A percentile compares a stretch with the other conserved stretches of the same genome.
These are phyloP conservation scores for Aspergillus biplanus DNA, from an alignment of 495 filamentous ascomycete genomes.

Conservation along the genomic window DNA sequence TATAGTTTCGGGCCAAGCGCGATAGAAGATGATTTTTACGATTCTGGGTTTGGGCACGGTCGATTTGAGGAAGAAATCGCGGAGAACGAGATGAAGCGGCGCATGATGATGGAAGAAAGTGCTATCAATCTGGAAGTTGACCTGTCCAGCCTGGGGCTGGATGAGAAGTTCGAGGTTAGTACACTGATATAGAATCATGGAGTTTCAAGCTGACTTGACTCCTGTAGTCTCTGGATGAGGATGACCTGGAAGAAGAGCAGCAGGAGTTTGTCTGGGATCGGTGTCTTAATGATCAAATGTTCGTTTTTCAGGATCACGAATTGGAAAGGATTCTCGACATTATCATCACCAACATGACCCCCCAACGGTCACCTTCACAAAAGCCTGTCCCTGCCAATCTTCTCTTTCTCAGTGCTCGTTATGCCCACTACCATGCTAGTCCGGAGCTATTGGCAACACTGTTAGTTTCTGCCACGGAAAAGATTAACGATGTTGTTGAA, in stretches of 20 bases:
- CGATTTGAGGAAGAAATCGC: constrained; percentile 96
- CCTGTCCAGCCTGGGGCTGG: constrained; percentile 90
- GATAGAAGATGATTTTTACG: constrained; percentile 96
- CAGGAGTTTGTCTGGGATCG: constrained; percentile 98
- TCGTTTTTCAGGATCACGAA: constrained; percentile 96
- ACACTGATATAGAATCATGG: constrained; percentile 21
- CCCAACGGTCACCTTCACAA: constrained; percentile 90
- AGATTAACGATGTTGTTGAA: constrained; percentile 95
- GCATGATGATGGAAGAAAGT: constrained; percentile 99
- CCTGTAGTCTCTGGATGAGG: constrained; percentile 65
- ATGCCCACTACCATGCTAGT: constrained; percentile 95
- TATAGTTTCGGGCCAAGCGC: constrained; percentile 85
- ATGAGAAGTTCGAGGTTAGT: constrained; percentile 90
- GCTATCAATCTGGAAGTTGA: constrained; percentile 97
- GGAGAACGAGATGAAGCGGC: constrained; percentile 90
- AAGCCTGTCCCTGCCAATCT: constrained; percentile 98
- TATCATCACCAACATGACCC: constrained; percentile 97
- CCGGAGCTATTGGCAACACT: constrained; percentile 79
- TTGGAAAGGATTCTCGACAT: constrained; percentile 89
- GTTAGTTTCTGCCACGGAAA: constrained; percentile 86
- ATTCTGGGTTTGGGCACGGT: constrained; percentile 87
- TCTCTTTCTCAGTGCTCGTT: constrained; percentile 91
- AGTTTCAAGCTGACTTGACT: constrained; percentile 11
- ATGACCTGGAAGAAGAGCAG: constrained; percentile 81
- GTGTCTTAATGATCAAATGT: constrained; percentile 98